Base-by-base conservation (phyloP, 2,329 filamentous ascomycete species). In the Penicillium sp. region DNA sequence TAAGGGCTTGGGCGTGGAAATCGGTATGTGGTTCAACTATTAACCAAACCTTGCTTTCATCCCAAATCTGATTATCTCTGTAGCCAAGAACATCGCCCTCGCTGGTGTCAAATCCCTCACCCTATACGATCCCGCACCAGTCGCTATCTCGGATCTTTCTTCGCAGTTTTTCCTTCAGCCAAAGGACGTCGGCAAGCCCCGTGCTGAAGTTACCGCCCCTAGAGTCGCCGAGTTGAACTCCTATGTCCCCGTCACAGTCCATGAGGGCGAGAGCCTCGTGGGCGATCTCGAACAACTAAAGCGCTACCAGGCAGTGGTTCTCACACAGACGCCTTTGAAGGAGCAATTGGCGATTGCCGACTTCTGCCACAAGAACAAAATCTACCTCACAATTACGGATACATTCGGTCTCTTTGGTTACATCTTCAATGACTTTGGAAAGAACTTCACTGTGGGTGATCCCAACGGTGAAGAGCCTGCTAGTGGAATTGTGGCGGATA, bases 101-200 rank as follows among this genome's bases (percentile, higher is more conserved):
- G 94, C 94, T 67, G 94, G 94, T 74, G 94, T 99, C 78, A 99
- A 99, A 83, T 97, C 92, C 71, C 80, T 99, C 65, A 94, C 93
- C 2, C 84, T 99, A 53, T 90, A 92, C 80, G 94, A 99, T 72
- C 93, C 94, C 45, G 85, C 87, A 46, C 90, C 90, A 40, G 89
- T 90, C 52, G 82, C 87, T 65, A 89, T 97, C 66, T 83, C 90
- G 66, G 94, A 99, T 72, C 86, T 99, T 34, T 97, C 94, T 39
- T 90, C 94, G 42, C 94, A 99, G 76, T 99, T 99, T 82, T 99
- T 99, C 82, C 85, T 99, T 22, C 90, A 86, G 55, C 82, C 86
- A 18, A 85, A 88, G 68, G 94, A 99, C 72, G 88, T 97, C 52
- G 94, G 94, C 69, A 96, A 96, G 80, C 89, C 92, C 5, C 87